Conservation (phyloP, 148 eudicot genomes). For the Fagopyrum esculentum region DNA sequence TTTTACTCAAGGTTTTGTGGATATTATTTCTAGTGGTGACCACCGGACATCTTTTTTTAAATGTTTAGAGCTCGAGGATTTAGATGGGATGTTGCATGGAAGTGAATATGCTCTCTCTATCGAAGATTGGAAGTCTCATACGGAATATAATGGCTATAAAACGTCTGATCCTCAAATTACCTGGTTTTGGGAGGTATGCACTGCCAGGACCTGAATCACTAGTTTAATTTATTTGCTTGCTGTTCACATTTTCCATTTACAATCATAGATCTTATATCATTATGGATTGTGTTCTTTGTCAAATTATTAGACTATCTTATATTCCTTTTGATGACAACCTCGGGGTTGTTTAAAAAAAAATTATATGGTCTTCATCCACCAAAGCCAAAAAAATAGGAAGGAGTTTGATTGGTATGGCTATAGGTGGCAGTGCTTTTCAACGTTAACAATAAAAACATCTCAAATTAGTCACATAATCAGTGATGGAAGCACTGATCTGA, state of each 20-base stretch:
- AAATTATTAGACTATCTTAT: neutral
- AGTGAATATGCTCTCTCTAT: conserved; percentile 59
- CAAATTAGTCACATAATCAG: neutral
- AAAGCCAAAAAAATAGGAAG: neutral
- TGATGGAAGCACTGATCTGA: neutral
- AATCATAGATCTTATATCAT: neutral
- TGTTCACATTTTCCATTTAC: neutral
- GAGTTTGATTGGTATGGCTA: neutral
- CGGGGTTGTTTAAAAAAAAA: neutral
- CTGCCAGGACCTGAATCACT: neutral
- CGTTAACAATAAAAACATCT: neutral
- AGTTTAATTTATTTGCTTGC: neutral
- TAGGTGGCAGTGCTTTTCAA: neutral
- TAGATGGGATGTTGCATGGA: conserved; percentile 78
- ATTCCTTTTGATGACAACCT: neutral
- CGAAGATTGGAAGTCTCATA: conserved; percentile 87
- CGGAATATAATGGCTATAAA: conserved; percentile 67
- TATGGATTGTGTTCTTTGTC: neutral
- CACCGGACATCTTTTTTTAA: conserved; percentile 39
- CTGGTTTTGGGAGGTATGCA: conserved; percentile 97
- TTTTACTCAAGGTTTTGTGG: conserved; percentile 75
- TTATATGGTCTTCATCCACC: neutral
- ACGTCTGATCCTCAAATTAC: conserved; percentile 64
- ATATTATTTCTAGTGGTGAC: conserved; percentile 34
- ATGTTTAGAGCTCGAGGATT: conserved; percentile 69